Percentiles rank a stretch among this genome's conserved stretches.
Evolutionary conservation across 23 red algal genomes (phyloP).

Genomic region (Pyropia yezoensis): DNA sequence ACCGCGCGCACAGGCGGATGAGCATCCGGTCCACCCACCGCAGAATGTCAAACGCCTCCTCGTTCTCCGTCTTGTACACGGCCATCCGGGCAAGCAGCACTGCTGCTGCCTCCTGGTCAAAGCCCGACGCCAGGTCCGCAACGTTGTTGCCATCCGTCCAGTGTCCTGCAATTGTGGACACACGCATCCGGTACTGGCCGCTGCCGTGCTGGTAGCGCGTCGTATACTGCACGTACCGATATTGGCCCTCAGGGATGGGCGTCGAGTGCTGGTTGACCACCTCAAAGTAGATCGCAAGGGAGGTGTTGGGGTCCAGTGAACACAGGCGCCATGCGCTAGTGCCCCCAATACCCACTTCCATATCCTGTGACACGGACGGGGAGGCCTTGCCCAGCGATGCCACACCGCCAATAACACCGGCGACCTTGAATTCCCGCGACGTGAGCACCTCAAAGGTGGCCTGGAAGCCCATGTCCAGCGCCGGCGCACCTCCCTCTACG

Average conservation of each 20-base stretch:
- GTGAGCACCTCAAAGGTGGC: slow-evolving; percentile 65
- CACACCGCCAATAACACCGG: slow-evolving; percentile 85
- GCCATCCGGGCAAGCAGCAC: slow-evolving; percentile 93
- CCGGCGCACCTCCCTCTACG: not conserved
- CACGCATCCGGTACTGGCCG: slow-evolving; percentile 79
- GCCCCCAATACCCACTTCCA: slow-evolving; percentile 95
- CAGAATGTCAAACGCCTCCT: slow-evolving; percentile 99
- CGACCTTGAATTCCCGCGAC: slow-evolving; percentile 81
- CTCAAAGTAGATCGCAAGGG: slow-evolving; percentile 86
- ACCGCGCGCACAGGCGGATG: slow-evolving; percentile 87
- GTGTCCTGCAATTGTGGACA: slow-evolving; percentile 75
- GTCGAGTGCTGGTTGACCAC: slow-evolving; percentile 83
- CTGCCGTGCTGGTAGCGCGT: slow-evolving; percentile 76
- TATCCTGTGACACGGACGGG: slow-evolving; percentile 62
- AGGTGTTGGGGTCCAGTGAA: slow-evolving; percentile 62
- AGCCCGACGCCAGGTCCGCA: slow-evolving; percentile 62
- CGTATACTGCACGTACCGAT: slow-evolving; percentile 88
- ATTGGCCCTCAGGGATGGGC: slow-evolving; percentile 83
- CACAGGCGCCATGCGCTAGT: slow-evolving; percentile 91
- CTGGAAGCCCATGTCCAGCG: slow-evolving; percentile 54
- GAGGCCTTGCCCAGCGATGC: slow-evolving; percentile 76
- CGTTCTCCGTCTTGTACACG: slow-evolving; percentile 96
- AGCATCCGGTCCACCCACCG: slow-evolving; percentile 95
- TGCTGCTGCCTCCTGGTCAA: slow-evolving; percentile 95
- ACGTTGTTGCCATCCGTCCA: slow-evolving; percentile 84